phyloP scores from a whole-genome alignment of 2,329 filamentous ascomycete genomes.

The Alternaria consortialis region DNA sequence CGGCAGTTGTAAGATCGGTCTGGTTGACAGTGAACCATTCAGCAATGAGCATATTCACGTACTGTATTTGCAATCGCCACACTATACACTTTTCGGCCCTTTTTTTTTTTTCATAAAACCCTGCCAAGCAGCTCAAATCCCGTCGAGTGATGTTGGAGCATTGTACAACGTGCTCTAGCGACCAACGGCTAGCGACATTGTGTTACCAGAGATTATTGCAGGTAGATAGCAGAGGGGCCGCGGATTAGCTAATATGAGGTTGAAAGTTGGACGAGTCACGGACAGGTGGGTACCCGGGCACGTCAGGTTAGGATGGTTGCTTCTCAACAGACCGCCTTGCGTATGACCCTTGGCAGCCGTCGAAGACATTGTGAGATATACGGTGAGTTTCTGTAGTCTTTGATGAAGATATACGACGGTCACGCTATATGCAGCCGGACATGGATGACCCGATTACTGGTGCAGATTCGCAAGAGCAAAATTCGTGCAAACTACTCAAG shows the following conservation, averaged over 20 bases:
- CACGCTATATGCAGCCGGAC: neutral
- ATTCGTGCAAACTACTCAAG: neutral
- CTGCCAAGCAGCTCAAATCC: neutral
- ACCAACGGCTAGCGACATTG: slow-evolving; percentile 8
- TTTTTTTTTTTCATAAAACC: neutral
- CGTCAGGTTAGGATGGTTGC: neutral
- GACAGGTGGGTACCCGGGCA: neutral
- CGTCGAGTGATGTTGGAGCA: slow-evolving; percentile 14
- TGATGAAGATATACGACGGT: neutral
- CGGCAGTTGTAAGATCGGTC: neutral
- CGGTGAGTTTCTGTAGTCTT: neutral
- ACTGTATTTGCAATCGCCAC: neutral
- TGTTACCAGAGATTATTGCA: slow-evolving; percentile 7
- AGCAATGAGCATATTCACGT: neutral
- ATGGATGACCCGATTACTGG: neutral
- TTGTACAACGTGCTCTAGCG: slow-evolving; percentile 12
- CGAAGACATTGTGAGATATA: neutral
- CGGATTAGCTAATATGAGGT: slow-evolving; percentile 14
- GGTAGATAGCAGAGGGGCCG: slow-evolving; percentile 3
- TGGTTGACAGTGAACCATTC: neutral
- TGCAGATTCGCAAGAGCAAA: slow-evolving; percentile 8
- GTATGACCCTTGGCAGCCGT: neutral
- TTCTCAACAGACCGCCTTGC: neutral
- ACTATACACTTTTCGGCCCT: slow-evolving; percentile 8
- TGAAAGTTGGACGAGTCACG: neutral